Conservation (phyloP, 108 stramenopile genomes). For the Cyclotella sp. region DNA sequence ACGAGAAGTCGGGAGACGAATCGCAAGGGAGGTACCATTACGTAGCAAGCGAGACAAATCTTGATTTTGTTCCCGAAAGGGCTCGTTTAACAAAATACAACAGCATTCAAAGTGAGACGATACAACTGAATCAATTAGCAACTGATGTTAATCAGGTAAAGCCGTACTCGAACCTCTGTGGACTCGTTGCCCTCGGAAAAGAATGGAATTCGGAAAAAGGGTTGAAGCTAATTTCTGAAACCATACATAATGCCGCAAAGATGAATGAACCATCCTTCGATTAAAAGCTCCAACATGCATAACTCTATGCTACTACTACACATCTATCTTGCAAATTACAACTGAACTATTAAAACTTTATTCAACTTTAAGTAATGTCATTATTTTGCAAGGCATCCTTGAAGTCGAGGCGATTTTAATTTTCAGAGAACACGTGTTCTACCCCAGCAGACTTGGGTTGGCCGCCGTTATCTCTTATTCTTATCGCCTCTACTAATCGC, state of each 20-base stretch:
- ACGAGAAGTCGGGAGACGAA: not conserved
- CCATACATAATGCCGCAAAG: slow-evolving; percentile 30
- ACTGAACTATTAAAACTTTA: not conserved
- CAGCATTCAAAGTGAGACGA: slow-evolving; percentile 11
- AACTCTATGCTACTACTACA: not conserved
- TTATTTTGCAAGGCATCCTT: too few relatives aligned
- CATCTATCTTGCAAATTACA: not conserved
- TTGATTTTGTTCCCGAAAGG: slow-evolving; percentile 53
- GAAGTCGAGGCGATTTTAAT: too few relatives aligned
- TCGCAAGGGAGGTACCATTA: slow-evolving; percentile 51
- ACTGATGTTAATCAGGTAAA: slow-evolving; percentile 48
- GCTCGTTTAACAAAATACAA: slow-evolving; percentile 64
- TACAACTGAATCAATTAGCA: slow-evolving; percentile 25
- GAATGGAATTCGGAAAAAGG: slow-evolving; percentile 48
- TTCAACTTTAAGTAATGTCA: not conserved
- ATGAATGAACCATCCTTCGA: slow-evolving; percentile 42
- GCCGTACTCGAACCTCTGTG: slow-evolving; percentile 66
- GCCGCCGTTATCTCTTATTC: slow-evolving; percentile 7
- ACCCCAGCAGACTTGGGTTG: too few relatives aligned
- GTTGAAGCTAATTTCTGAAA: slow-evolving; percentile 11
- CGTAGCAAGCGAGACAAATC: slow-evolving; percentile 49
- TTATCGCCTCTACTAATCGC: slow-evolving; percentile 52
- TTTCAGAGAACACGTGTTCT: too few relatives aligned
- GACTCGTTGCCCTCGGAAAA: slow-evolving; percentile 59
- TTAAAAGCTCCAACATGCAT: not conserved